Percentiles rank a stretch among this genome's conserved stretches.
Conservation (phyloP, 2,329 filamentous ascomycete genomes). For the Cytospora mali region DNA sequence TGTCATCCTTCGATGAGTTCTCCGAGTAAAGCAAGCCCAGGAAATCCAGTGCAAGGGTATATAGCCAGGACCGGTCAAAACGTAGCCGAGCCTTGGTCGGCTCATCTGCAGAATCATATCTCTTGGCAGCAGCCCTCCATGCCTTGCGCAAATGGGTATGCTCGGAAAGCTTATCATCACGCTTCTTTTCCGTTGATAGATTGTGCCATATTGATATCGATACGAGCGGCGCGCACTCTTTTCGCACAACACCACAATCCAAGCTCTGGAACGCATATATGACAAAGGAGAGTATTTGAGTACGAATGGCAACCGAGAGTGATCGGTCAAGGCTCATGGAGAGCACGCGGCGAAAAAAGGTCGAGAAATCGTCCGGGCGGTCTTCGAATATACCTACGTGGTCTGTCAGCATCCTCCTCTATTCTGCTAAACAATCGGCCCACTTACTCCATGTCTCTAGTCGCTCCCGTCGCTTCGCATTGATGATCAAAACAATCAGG, state of each 20-base stretch:
- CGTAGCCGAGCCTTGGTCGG: constrained; percentile 74
- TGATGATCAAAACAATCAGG: constrained; percentile 81
- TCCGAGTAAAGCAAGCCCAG: constrained; percentile 69
- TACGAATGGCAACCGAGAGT: constrained; percentile 67
- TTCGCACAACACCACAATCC: constrained; percentile 84
- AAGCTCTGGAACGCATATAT: constrained; percentile 93
- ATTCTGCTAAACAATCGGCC: not conserved
- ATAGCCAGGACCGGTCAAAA: constrained; percentile 94
- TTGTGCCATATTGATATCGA: constrained; percentile 97
- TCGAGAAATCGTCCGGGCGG: constrained; percentile 80
- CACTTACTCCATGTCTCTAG: constrained; percentile 82
- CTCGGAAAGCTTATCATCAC: constrained; percentile 74
- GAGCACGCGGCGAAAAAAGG: constrained; percentile 84
- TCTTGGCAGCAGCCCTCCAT: constrained; percentile 84
- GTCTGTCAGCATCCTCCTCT: constrained; percentile 17
- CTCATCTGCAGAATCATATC: constrained; percentile 86
- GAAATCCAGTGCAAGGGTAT: constrained; percentile 82
- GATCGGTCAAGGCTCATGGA: constrained; percentile 80
- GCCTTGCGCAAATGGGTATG: constrained; percentile 78
- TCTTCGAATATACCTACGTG: constrained; percentile 72
- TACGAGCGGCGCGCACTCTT: constrained; percentile 93
- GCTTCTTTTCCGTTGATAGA: constrained; percentile 73
- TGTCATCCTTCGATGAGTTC: constrained; percentile 59
- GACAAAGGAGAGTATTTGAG: constrained; percentile 85
- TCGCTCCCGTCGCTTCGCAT: constrained; percentile 85